A percentile compares a stretch with the other conserved stretches of the same genome.
Evolutionary conservation across 2,329 filamentous ascomycete genomes (phyloP).

Genomic region (Xylariaceae sp.): DNA sequence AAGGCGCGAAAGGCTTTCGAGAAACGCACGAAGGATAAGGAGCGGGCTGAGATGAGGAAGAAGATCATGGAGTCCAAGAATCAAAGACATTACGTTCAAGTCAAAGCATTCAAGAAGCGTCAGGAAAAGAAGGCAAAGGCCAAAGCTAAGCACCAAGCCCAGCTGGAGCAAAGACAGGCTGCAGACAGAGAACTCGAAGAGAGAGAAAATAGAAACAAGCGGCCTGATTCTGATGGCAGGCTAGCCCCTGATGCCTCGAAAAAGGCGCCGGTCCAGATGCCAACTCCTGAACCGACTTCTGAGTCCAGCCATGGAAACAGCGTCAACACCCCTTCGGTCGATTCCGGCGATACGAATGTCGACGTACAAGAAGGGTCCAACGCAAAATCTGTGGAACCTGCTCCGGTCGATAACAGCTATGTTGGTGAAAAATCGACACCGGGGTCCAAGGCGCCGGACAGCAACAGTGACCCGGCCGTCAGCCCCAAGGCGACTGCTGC

Average conservation of each 20-base stretch:
- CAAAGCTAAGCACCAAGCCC: constrained; percentile 34
- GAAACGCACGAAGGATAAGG: constrained; percentile 39
- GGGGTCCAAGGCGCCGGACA: not conserved
- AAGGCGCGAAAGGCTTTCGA: constrained; percentile 43
- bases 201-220: constrained; percentile 16
- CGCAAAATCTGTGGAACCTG: not conserved
- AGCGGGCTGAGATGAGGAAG: constrained; percentile 35
- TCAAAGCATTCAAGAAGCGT: constrained; percentile 41
- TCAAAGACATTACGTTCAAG: constrained; percentile 26
- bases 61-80: constrained; percentile 35
- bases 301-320: constrained; percentile 13
- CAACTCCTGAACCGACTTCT: constrained; percentile 5
- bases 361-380: not conserved
- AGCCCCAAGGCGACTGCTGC: not conserved
- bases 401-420: constrained; percentile 3
- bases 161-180: constrained; percentile 23
- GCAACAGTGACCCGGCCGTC: too few relatives aligned
- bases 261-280: constrained; percentile 37
- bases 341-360: constrained; percentile 1
- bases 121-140: constrained; percentile 35
- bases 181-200: constrained; percentile 22
- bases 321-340: constrained; percentile 14
- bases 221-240: not conserved
- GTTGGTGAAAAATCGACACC: not conserved
- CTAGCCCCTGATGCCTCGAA: not conserved